These are phyloP conservation scores for Aspergillus baeticus DNA, from an alignment of 495 filamentous ascomycete species.

Conservation along the genomic window DNA sequence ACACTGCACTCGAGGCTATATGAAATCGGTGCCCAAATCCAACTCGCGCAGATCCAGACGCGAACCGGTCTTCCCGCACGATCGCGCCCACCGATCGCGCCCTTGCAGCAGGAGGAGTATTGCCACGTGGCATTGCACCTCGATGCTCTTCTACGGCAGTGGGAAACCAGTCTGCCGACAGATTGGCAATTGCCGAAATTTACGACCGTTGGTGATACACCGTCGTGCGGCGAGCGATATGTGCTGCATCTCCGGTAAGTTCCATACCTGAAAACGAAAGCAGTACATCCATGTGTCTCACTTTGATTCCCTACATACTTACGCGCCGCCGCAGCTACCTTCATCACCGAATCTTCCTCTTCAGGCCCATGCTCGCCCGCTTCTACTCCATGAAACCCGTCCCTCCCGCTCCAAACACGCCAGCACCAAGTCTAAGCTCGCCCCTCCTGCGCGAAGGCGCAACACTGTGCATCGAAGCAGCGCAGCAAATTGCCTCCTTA, in stretches of 20 bases:
- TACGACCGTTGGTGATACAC: conserved; percentile 10
- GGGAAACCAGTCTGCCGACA: conserved; percentile 22
- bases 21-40: conserved; percentile 25
- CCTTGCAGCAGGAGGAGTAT: conserved; percentile 26
- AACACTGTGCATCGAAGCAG: conserved; percentile 22
- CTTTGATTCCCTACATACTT: no score
- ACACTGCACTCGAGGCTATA: conserved; percentile 12
- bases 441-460: conserved; percentile 21
- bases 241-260: conserved; percentile 23
- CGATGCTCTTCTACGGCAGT: conserved; percentile 23
- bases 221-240: conserved; percentile 16
- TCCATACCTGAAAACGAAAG: no score
- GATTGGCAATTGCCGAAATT: conserved; percentile 14
- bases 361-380: conserved; percentile 22
- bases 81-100: conserved; percentile 4
- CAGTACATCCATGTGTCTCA: no score
- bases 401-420: background rate
- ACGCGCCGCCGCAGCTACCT: conserved; percentile 14
- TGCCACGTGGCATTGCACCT: conserved; percentile 19
- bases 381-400: conserved; percentile 19
- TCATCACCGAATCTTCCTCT: conserved; percentile 19
- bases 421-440: conserved; percentile 13
- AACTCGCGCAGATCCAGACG: conserved; percentile 23
- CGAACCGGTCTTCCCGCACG: conserved; percentile 14
- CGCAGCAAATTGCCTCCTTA: conserved; percentile 15